A percentile compares a stretch with the other conserved stretches of the same genome.
These are phyloP conservation scores for Amorphotheca resinae DNA, from an alignment of 495 filamentous ascomycete species.

Conservation along the genomic window DNA sequence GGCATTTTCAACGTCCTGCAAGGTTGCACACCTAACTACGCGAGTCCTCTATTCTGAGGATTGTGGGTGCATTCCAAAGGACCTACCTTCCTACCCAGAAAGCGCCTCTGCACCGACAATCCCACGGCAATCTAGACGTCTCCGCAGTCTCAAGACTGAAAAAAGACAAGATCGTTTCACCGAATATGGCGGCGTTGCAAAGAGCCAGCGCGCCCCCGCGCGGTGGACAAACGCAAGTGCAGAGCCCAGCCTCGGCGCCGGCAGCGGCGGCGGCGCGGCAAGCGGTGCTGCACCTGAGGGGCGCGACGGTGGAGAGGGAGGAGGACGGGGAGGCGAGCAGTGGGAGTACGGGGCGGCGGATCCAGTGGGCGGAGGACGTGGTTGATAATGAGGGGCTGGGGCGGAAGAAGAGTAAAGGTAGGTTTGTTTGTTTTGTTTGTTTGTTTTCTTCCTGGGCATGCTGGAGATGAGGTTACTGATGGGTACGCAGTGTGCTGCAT, in stretches of 20 bases:
- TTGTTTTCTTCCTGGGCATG: not conserved
- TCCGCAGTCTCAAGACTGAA: no score
- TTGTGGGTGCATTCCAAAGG: no score
- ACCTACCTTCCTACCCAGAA: no score
- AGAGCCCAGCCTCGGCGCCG: not conserved
- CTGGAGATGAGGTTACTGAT: not conserved
- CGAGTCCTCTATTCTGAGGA: no score
- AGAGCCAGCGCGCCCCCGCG: not conserved
- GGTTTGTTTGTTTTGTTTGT: conserved; percentile 1
- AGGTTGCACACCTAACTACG: no score
- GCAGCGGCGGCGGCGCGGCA: conserved; percentile 4
- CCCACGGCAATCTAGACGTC: no score
- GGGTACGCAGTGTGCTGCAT: conserved; percentile 78
- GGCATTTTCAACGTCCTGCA: no score
- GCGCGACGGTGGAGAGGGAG: conserved; percentile 11
- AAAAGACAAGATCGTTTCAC: no score
- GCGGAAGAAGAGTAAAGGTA: conserved; percentile 89
- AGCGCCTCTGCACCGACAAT: no score
- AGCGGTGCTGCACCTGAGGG: conserved; percentile 17
- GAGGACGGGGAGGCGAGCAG: conserved; percentile 6
- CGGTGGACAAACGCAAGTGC: conserved; percentile 1
- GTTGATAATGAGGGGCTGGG: conserved; percentile 94
- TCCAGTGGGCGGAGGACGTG: conserved; percentile 88
- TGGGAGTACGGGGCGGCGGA: conserved; percentile 30
- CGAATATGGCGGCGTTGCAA: not conserved